These are phyloP conservation scores for Stephania japonica DNA, from an alignment of 164 flowering plant species.

Conservation along the genomic window DNA sequence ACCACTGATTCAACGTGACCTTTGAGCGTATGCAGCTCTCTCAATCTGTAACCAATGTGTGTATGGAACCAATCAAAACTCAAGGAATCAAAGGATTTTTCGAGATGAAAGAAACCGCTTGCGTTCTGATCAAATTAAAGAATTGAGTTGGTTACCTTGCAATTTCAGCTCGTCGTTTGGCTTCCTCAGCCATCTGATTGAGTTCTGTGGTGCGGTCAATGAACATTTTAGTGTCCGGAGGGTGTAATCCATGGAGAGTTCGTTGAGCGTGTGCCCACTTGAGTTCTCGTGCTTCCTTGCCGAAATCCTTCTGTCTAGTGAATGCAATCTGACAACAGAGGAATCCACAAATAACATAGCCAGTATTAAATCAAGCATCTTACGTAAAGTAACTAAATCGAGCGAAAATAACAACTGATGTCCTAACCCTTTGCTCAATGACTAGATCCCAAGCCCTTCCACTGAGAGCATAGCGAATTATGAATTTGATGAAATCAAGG, in stretches of 20 bases:
- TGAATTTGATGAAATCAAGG: constrained; percentile 69
- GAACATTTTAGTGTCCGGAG: constrained; percentile 73
- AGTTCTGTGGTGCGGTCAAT: constrained; percentile 57
- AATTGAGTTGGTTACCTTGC: constrained; percentile 42
- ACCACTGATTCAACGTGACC: constrained; percentile 82
- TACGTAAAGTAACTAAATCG: not conserved
- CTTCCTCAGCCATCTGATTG: constrained; percentile 89
- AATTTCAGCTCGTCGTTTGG: constrained; percentile 86
- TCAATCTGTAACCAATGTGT: constrained; percentile 38
- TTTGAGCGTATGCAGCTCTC: constrained; percentile 66
- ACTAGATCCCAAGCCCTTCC: constrained; percentile 92
- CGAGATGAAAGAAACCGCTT: not conserved
- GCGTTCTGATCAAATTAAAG: not conserved
- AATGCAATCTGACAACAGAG: constrained; percentile 53
- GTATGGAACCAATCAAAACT: not conserved
- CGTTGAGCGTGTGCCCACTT: constrained; percentile 85
- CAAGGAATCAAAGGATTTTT: not conserved
- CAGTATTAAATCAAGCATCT: not conserved
- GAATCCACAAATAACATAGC: not conserved
- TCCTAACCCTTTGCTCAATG: constrained; percentile 66
- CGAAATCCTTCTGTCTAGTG: constrained; percentile 81
- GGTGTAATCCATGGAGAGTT: constrained; percentile 43
- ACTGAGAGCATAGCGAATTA: constrained; percentile 64
- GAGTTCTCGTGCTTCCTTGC: constrained; percentile 77
- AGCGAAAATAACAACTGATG: not conserved